Evolutionary conservation across 257 asterid genomes (phyloP).

Genomic region (Schizonepeta tenuifolia): DNA sequence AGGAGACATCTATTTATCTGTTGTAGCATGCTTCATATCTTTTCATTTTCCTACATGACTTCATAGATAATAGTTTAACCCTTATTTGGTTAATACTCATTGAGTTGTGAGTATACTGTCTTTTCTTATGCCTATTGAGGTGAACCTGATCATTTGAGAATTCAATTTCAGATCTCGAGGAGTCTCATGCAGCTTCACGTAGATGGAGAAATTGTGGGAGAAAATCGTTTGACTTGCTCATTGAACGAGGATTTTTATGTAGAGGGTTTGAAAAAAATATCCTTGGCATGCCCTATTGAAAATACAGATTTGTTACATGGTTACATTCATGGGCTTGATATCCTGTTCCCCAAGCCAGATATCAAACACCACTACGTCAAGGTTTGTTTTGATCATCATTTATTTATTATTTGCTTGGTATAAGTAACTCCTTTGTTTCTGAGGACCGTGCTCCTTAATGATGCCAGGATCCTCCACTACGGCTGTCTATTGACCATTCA

Average conservation of each 20-base stretch:
- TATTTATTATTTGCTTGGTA: background rate
- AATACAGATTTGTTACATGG: conserved; percentile 49
- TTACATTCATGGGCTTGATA: conserved; percentile 57
- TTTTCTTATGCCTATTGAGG: conserved; percentile 25
- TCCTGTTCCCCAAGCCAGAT: conserved; percentile 42
- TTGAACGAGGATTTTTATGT: conserved; percentile 38
- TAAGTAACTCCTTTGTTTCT: conserved; percentile 15
- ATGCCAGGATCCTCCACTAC: conserved; percentile 73
- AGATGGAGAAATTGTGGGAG: conserved; percentile 70
- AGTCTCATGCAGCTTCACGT: conserved; percentile 60
- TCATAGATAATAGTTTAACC: background rate
- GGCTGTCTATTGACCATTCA: conserved; percentile 64
- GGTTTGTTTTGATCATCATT: conserved; percentile 41
- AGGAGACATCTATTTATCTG: conserved; percentile 1
- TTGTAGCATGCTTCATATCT: background rate
- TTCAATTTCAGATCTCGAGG: conserved; percentile 55
- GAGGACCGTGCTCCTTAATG: conserved; percentile 19
- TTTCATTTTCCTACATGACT: background rate
- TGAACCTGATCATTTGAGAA: conserved; percentile 26
- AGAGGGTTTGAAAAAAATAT: conserved; percentile 43
- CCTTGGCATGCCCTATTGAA: conserved; percentile 55
- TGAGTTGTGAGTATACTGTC: background rate
- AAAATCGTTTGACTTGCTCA: conserved; percentile 53
- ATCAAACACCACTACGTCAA: conserved; percentile 52
- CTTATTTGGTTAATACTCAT: background rate